Percentiles rank a stretch among this genome's conserved stretches.
These are phyloP conservation scores for Rhizophora mangle DNA, from an alignment of 345 rosid genomes.

Conservation along the genomic window DNA sequence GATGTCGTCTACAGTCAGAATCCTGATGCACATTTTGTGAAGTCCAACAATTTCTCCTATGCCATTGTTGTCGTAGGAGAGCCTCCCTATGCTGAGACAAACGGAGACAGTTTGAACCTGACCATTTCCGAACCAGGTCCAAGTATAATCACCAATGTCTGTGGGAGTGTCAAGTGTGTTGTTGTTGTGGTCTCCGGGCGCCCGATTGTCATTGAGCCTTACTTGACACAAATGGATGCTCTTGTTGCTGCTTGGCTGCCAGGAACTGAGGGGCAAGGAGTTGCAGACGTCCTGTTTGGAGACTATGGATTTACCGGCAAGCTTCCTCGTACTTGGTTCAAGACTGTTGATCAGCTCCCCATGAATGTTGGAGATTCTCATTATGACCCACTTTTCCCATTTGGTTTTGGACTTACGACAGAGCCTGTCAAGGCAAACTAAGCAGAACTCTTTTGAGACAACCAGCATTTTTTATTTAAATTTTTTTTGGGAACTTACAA, in stretches of 20 bases:
- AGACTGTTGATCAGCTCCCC: constrained; percentile 1
- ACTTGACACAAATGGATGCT: constrained; percentile 1
- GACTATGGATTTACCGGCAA: constrained; percentile 25
- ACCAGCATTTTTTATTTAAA: no score
- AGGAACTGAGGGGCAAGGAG: constrained; percentile 24
- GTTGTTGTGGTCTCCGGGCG: constrained; percentile 21
- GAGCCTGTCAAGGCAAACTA: no score
- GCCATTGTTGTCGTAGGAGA: constrained; percentile 32
- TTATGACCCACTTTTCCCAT: no score
- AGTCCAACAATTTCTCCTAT: constrained; percentile 15
- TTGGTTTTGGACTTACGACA: no score
- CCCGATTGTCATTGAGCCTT: constrained; percentile 23
- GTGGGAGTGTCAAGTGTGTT: constrained; percentile 16
- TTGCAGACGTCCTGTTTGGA: constrained; percentile 24
- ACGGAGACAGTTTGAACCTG: constrained; percentile 16
- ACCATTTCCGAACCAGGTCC: constrained; percentile 16
- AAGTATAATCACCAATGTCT: constrained; percentile 8
- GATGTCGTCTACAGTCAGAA: constrained; percentile 17
- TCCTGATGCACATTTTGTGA: constrained; percentile 5
- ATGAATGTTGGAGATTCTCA: no score
- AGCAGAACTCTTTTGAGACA: no score
- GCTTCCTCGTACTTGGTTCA: constrained; percentile 12
- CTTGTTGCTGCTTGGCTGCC: constrained; percentile 29
- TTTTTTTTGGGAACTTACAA: no score
- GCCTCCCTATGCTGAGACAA: constrained; percentile 15